These are phyloP conservation scores for Suillus decipiens DNA, from an alignment of 768 basidiomycete species.

Conservation along the genomic window DNA sequence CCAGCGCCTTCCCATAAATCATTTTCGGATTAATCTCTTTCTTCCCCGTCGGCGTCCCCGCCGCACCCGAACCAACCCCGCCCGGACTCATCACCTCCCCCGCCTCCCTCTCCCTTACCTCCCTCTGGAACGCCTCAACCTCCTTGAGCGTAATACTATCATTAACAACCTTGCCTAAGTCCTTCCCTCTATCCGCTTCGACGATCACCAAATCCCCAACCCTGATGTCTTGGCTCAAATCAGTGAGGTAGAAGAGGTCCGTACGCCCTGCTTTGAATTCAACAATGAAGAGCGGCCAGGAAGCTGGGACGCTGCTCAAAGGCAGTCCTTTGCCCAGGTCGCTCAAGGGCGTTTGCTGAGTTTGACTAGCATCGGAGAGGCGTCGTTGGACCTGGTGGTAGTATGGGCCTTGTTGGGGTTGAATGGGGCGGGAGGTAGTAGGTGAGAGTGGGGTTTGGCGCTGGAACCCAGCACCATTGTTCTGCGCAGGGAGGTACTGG, in stretches of 20 bases:
- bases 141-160: slow-evolving; percentile 88
- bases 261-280: slow-evolving; percentile 98
- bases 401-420: slow-evolving; percentile 31
- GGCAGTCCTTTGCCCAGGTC: slow-evolving; percentile 91
- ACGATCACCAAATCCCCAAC: slow-evolving; percentile 95
- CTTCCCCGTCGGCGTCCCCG: slow-evolving; percentile 42
- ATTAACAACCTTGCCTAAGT: slow-evolving; percentile 89
- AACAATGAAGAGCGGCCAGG: slow-evolving; percentile 92
- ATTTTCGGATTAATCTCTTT: slow-evolving; percentile 97
- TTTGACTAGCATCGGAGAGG: slow-evolving; percentile 37
- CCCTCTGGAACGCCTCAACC: slow-evolving; percentile 87
- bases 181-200: slow-evolving; percentile 93
- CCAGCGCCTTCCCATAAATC: slow-evolving; percentile 87
- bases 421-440: slow-evolving; percentile 29
- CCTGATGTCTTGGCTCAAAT: slow-evolving; percentile 62
- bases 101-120: slow-evolving; percentile 63
- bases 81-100: slow-evolving; percentile 47
- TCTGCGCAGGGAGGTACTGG: slow-evolving; percentile 50
- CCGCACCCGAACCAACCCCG: slow-evolving; percentile 35
- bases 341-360: slow-evolving; percentile 30
- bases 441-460: slow-evolving; percentile 59
- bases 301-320: slow-evolving; percentile 75
- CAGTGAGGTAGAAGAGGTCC: slow-evolving; percentile 90
- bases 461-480: slow-evolving; percentile 34
- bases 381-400: slow-evolving; percentile 40